phyloP scores from a whole-genome alignment of 192 early-diverging fungal species.

The Umbelopsis vinacea region DNA sequence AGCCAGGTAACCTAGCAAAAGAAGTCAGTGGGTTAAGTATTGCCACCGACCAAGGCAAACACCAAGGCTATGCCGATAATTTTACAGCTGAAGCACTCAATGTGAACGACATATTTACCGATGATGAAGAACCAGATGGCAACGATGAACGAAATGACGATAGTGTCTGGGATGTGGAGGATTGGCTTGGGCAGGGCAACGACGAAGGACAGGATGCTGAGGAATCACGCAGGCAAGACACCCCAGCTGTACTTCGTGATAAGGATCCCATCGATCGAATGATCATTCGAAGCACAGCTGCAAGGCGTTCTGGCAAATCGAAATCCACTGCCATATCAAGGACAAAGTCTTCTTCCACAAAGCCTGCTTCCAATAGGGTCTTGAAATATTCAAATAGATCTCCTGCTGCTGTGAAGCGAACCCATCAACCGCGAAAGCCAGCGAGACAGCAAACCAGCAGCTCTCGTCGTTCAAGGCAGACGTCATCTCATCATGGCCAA shows the following conservation, averaged over 20 bases:
- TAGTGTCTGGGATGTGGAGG: background rate
- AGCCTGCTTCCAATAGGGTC: background rate
- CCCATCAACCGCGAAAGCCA: background rate
- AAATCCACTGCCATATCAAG: background rate
- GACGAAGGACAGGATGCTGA: background rate
- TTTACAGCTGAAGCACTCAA: background rate
- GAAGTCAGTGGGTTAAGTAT: background rate
- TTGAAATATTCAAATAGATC: background rate
- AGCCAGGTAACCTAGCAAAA: background rate
- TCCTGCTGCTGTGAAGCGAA: background rate
- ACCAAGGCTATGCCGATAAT: background rate
- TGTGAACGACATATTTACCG: slow-evolving; percentile 11
- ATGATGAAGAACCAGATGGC: background rate
- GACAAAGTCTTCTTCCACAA: background rate
- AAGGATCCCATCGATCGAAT: slow-evolving; percentile 15
- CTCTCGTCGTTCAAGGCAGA: background rate
- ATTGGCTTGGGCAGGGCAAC: slow-evolving; percentile 6
- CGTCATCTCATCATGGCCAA: background rate
- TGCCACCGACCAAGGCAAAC: background rate
- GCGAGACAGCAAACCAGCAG: background rate
- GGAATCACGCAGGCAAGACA: background rate
- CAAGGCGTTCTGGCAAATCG: background rate
- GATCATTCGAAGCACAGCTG: background rate
- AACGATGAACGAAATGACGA: background rate
- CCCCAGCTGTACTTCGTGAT: background rate